Base-by-base conservation (phyloP, 352 stramenopile species). In the Phytopythium litorale region DNA sequence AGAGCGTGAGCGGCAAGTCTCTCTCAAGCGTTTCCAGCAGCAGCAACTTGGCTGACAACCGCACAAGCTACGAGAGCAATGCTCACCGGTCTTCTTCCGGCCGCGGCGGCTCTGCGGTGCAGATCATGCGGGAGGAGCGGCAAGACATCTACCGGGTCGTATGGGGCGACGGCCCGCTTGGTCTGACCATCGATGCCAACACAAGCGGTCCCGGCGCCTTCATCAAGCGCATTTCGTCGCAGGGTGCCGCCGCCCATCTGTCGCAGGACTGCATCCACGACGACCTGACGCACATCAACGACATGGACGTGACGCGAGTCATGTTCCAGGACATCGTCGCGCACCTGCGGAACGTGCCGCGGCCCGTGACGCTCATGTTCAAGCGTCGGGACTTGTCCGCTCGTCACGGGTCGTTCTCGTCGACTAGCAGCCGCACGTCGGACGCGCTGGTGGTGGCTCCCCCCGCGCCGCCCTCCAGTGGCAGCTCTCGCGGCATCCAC, bases 281-380 rank as follows among this genome's bases (percentile, higher is more conserved):
- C 62, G 83, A 87, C 46, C 71, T 95, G 53, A 92, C 81, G 16
- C 80, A 92, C 61, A 93, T 95, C 62, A 95, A 95, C 62, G 84
- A 92, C 51, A 89, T 93, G 68, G 81, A 93, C 61, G 78, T 93
- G n/a, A 73, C 66, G 19, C 81, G 71, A 30, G 65, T 95, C 60
- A 68, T 75, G 23, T 95, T 93, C 67, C 71, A 82, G 25, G 82
- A 92, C 37, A 92, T 95, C 52, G 84, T 95, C 21, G 63, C 70
- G 3, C 81, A 93, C 61, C 67, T 95, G 6, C 92, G 91, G 66
- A 88, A 80, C 52, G 81, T 87, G 21, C 86, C 84, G 38, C 84
- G 86, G 11, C 86, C 86, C 0, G 82, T 95, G 52, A 92, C 84
- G 15, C 79, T 95, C 30, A 84, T 83, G 52, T 95, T 95, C 62